Percentiles rank a stretch among this genome's conserved stretches.
These are phyloP conservation scores for Coemansia sp. DNA, from an alignment of 192 early-diverging fungal species.

Conservation along the genomic window DNA sequence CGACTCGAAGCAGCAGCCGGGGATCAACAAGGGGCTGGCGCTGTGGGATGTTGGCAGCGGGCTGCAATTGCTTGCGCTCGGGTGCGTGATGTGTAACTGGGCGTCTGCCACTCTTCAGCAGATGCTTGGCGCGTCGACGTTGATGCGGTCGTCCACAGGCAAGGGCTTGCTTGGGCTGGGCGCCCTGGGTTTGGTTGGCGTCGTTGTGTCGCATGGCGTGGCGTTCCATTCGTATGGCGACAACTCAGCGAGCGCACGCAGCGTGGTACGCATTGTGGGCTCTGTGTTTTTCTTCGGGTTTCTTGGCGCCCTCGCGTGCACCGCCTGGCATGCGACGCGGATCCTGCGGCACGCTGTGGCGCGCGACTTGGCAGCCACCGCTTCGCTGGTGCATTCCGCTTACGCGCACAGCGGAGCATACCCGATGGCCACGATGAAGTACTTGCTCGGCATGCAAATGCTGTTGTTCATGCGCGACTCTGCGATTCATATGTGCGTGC, in stretches of 20 bases:
- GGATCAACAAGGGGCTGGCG: conserved; percentile 30
- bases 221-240: conserved; percentile 11
- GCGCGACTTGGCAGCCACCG: conserved; percentile 30
- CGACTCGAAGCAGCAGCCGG: conserved; percentile 28
- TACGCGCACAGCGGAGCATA: conserved; percentile 18
- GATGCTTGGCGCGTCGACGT: conserved; percentile 25
- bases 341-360: conserved; percentile 20
- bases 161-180: conserved; percentile 28
- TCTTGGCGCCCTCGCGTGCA: conserved; percentile 22
- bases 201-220: conserved; percentile 34
- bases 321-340: conserved; percentile 11
- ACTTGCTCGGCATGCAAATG: conserved; percentile 37
- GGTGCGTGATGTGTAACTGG: conserved; percentile 36
- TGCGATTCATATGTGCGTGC: conserved; percentile 12
- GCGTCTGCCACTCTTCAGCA: conserved; percentile 22
- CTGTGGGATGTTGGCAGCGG: conserved; percentile 47
- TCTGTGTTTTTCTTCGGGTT: conserved; percentile 22
- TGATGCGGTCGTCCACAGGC: conserved; percentile 20
- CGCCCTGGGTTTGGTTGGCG: conserved; percentile 8
- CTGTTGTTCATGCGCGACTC: conserved; percentile 32
- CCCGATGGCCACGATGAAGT: conserved; percentile 25
- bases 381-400: conserved; percentile 21
- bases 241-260: conserved; percentile 33
- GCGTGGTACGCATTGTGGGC: conserved; percentile 30
- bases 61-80: conserved; percentile 35